A percentile compares a stretch with the other conserved stretches of the same genome.
phyloP scores from a whole-genome alignment of 1,284 basidiomycete species.

The Cystobasidium slooffiae region DNA sequence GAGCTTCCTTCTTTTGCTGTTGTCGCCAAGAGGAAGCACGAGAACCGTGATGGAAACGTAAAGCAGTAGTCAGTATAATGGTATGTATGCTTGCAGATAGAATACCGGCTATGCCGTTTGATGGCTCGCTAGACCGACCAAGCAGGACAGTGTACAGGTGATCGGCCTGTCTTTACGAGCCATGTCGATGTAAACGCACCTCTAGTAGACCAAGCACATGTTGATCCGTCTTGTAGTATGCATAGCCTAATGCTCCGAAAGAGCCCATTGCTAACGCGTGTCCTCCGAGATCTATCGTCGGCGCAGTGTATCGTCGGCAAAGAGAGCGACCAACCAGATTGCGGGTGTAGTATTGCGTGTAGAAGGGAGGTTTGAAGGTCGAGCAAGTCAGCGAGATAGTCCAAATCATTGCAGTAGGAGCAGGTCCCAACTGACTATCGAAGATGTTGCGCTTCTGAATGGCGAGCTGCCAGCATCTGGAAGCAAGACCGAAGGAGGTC shows the following conservation, averaged over 20 bases:
- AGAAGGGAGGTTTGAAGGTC: background rate
- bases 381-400: background rate
- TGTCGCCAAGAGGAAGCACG: background rate
- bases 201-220: slow-evolving; percentile 46
- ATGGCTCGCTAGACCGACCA: too few relatives aligned
- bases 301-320: background rate
- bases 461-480: slow-evolving; percentile 53
- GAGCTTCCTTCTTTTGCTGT: slow-evolving; percentile 21
- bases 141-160: background rate
- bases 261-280: slow-evolving; percentile 51
- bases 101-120: too few relatives aligned
- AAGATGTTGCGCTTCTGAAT: slow-evolving; percentile 55
- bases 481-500: slow-evolving; percentile 50
- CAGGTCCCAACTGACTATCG: slow-evolving; percentile 47
- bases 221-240: slow-evolving; percentile 49
- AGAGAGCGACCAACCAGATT: slow-evolving; percentile 15
- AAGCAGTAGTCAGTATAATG: too few relatives aligned
- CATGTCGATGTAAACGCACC: slow-evolving; percentile 10
- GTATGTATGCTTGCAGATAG: too few relatives aligned
- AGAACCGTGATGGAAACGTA: background rate
- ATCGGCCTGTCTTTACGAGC: background rate
- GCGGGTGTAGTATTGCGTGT: background rate
- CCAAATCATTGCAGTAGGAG: background rate
- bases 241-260: slow-evolving; percentile 50
- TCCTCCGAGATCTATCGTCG: slow-evolving; percentile 52